These are phyloP conservation scores for Heritiera littoralis DNA, from an alignment of 345 rosid species.

Conservation along the genomic window DNA sequence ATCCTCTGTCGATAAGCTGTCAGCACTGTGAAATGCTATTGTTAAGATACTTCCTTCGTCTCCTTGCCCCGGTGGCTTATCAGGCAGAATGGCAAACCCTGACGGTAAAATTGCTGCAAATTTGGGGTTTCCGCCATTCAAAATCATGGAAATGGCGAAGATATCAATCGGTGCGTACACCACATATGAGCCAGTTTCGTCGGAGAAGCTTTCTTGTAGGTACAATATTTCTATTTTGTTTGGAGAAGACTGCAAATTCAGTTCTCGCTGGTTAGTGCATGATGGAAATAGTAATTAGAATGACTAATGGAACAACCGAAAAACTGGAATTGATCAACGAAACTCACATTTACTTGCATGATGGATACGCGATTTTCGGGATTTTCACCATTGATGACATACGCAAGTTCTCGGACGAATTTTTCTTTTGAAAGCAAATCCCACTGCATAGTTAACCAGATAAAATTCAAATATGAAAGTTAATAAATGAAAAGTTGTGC, in stretches of 20 bases:
- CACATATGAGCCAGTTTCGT: conserved; percentile 34
- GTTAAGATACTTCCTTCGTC: conserved; percentile 39
- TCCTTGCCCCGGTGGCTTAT: conserved; percentile 4
- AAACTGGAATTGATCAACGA: not conserved
- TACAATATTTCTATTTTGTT: conserved; percentile 19
- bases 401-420: conserved; percentile 27
- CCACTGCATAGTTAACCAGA: conserved; percentile 39
- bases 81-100: conserved; percentile 50
- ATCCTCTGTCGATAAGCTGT: not conserved
- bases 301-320: not conserved
- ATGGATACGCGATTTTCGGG: conserved; percentile 35
- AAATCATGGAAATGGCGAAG: conserved; percentile 20
- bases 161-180: conserved; percentile 44
- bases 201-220: conserved; percentile 42
- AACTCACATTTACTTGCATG: conserved; percentile 38
- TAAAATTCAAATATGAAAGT: not conserved
- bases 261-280: not conserved
- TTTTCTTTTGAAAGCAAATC: conserved; percentile 33
- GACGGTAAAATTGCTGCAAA: conserved; percentile 31
- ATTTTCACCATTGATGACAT: conserved; percentile 27
- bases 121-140: conserved; percentile 39
- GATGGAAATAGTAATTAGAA: not conserved
- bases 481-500: not conserved
- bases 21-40: conserved; percentile 28
- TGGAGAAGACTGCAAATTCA: conserved; percentile 25